phyloP scores from a whole-genome alignment of 1,284 basidiomycete genomes.

The Fomitopsis pinicola region DNA sequence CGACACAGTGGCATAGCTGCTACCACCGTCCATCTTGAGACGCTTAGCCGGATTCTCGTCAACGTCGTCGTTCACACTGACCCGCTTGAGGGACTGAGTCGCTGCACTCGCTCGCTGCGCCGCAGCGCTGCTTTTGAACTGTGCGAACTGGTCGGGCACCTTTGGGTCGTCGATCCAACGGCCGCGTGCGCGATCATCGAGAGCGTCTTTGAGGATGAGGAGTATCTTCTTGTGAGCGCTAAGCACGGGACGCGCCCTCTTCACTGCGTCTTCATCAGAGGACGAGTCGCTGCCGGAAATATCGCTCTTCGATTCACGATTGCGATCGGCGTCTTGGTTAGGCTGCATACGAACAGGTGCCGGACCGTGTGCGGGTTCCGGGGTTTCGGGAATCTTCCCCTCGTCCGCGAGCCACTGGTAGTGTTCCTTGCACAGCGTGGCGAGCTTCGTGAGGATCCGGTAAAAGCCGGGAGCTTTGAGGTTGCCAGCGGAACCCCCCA shows the following conservation, averaged over 20 bases:
- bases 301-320: neutral
- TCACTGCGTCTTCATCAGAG: neutral
- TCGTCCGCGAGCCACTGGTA: neutral
- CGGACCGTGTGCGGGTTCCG: too few species aligned
- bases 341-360: neutral
- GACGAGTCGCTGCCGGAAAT: neutral
- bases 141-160: neutral
- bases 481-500: neutral
- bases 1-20: too few species aligned
- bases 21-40: neutral
- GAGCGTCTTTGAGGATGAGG: neutral
- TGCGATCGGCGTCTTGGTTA: neutral
- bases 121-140: neutral
- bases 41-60: neutral
- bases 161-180: neutral
- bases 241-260: neutral
- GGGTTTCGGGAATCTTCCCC: too few species aligned
- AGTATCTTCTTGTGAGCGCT: neutral
- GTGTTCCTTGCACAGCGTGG: neutral
- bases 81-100: neutral
- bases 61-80: neutral
- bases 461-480: neutral
- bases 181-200: too few species aligned
- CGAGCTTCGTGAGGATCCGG: neutral
- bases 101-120: neutral